Percentiles rank a stretch among this genome's conserved stretches.
phyloP scores from a whole-genome alignment of 768 basidiomycete species.

The Dioszegia aurantiaca region DNA sequence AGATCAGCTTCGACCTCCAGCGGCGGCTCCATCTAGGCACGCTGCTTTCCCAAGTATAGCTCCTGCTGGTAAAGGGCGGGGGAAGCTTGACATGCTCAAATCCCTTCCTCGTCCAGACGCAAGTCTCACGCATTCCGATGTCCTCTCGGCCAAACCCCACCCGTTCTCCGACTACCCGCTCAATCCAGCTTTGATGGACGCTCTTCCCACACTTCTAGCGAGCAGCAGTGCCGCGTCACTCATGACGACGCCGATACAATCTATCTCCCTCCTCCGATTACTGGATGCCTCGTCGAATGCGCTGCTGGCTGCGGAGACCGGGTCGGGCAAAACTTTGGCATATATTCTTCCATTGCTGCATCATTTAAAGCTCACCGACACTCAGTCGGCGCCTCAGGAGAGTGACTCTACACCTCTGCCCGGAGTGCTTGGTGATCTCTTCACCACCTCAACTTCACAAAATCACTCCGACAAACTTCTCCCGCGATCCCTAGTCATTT shows the following conservation, averaged over 20 bases:
- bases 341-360: slow-evolving; percentile 83
- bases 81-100: slow-evolving; percentile 4
- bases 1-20: background rate
- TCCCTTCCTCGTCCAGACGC: slow-evolving; percentile 11
- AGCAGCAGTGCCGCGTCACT: slow-evolving; percentile 56
- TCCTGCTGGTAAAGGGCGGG: slow-evolving; percentile 1
- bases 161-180: slow-evolving; percentile 69
- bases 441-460: background rate
- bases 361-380: slow-evolving; percentile 67
- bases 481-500: slow-evolving; percentile 76
- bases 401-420: slow-evolving; percentile 16
- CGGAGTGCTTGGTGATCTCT: slow-evolving; percentile 51
- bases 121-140: slow-evolving; percentile 11
- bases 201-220: slow-evolving; percentile 59
- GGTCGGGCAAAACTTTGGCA: slow-evolving; percentile 87
- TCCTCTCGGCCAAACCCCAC: slow-evolving; percentile 14
- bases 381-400: slow-evolving; percentile 8
- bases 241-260: slow-evolving; percentile 66
- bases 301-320: slow-evolving; percentile 82
- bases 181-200: slow-evolving; percentile 63
- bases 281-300: slow-evolving; percentile 10
- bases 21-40: slow-evolving; percentile 4
- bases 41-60: slow-evolving; percentile 18
- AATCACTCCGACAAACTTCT: slow-evolving; percentile 26
- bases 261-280: slow-evolving; percentile 16